Evolutionary conservation across 768 basidiomycete genomes (phyloP).

Genomic region (Boletus coccyginus): DNA sequence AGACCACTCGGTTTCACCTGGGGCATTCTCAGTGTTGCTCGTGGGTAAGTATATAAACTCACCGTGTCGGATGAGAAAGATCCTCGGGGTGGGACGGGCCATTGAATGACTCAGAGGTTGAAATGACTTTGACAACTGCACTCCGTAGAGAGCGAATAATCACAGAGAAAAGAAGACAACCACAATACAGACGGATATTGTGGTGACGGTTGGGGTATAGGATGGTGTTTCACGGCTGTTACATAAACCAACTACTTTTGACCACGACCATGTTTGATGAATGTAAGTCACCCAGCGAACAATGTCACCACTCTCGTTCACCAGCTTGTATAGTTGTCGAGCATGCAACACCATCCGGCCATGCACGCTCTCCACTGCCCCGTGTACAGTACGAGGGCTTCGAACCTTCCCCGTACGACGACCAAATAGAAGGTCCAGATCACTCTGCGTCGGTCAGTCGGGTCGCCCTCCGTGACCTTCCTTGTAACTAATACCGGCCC

Average conservation of each 20-base stretch:
- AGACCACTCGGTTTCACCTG: conserved; percentile 95
- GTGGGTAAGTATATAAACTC: conserved; percentile 5
- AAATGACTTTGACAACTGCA: too few species aligned
- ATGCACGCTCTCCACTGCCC: conserved; percentile 42
- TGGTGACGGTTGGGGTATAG: too few species aligned
- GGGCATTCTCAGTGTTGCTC: background rate
- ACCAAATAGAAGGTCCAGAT: conserved; percentile 48
- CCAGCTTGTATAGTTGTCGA: conserved; percentile 68
- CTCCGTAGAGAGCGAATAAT: too few species aligned
- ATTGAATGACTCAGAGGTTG: background rate
- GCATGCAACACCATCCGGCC: conserved; percentile 58
- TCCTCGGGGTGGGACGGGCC: conserved; percentile 60
- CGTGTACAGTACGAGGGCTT: conserved; percentile 85
- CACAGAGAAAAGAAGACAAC: too few species aligned
- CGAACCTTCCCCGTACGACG: conserved; percentile 62
- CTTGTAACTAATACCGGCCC: conserved; percentile 7
- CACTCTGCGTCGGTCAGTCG: conserved; percentile 26
- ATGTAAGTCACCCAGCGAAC: conserved; percentile 40
- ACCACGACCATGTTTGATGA: conserved; percentile 59
- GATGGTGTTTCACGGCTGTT: too few species aligned
- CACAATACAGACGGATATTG: too few species aligned
- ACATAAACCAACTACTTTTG: background rate
- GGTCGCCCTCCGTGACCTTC: background rate
- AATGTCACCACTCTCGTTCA: background rate
- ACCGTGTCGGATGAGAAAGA: conserved; percentile 84